Evolutionary conservation across 75 land plant genomes (phyloP), one percentile per base, ranked within the genome.

Genomic region (Ceratopteris richardii): DNA sequence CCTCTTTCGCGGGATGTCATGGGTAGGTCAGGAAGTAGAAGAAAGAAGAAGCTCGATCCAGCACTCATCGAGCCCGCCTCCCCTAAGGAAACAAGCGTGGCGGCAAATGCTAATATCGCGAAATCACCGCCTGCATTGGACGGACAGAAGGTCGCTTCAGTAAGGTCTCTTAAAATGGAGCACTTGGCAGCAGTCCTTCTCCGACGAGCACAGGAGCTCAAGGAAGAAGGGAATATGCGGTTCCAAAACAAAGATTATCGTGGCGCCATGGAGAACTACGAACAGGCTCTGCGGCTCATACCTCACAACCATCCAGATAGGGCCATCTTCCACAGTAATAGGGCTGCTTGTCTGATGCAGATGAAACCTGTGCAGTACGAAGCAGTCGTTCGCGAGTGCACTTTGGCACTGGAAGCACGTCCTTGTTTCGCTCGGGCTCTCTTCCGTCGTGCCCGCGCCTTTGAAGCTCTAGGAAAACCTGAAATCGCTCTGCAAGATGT

Each of bases 21-120:
- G 89, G 89, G 89, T 60, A 86, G 82, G 59, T 86, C 89, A 50
- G 82, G 85, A 3, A 77, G 73, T 20, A 71, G 77, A 50, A 86
- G 58, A 54, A 85, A 85, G 79, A 86, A 82, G 61, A 33, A 23
- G n/a, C 43, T 33, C 14, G 30, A 24, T 22, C 27, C 43, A 12
- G 67, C 29, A 39, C 31, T 19, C 23, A 26, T 25, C 20, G 22
- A 30, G 1, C 29, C 60, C 9, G 41, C 16, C 29, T 58, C 58
- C 12, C 61, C 28, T 44, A 7, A 23, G 17, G 54, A 24, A 14
- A 51, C 63, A 18, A 21, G 50, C 0, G 18, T 54, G 0, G 6
- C 41, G 31, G 51, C 48, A 21, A 43, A 39, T 58, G 26, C 21
- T 31, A 11, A 26, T 11, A 51, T 20, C 28, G 51, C 25, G 24